Percentiles rank a stretch among this genome's conserved stretches.
phyloP scores from a whole-genome alignment of 2,329 filamentous ascomycete genomes.

The Diaporthe eres region DNA sequence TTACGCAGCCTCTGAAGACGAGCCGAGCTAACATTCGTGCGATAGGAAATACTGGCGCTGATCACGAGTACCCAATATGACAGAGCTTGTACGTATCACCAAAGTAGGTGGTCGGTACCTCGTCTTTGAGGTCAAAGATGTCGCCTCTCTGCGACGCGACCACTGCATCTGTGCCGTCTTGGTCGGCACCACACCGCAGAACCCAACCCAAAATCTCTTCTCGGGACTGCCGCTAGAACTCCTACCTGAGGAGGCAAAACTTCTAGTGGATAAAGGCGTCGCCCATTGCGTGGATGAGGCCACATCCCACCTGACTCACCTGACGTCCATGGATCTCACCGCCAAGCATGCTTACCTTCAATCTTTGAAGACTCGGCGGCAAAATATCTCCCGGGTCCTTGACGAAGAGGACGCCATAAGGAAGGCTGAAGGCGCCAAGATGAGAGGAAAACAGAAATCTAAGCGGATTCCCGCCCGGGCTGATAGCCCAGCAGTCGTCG shows the following conservation, averaged over 20 bases:
- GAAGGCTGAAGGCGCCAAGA: constrained; percentile 49
- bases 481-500: constrained; percentile 18
- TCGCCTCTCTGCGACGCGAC: constrained; percentile 81
- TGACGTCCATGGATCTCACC: constrained; percentile 70
- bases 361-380: constrained; percentile 63
- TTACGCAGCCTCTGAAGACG: constrained; percentile 38
- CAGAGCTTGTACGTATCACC: constrained; percentile 82
- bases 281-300: constrained; percentile 87
- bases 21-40: constrained; percentile 30
- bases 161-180: constrained; percentile 90
- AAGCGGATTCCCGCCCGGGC: constrained; percentile 32
- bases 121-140: constrained; percentile 87
- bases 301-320: constrained; percentile 75
- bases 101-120: constrained; percentile 85
- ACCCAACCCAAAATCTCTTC: constrained; percentile 95
- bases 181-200: constrained; percentile 89
- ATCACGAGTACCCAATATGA: constrained; percentile 28
- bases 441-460: constrained; percentile 44
- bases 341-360: constrained; percentile 75
- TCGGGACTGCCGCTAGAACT: constrained; percentile 90
- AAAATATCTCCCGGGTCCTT: constrained; percentile 56
- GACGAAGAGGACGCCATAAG: constrained; percentile 55
- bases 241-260: constrained; percentile 88
- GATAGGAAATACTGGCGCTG: constrained; percentile 36
- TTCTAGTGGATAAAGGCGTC: constrained; percentile 82